phyloP scores from a whole-genome alignment of 805 yeast genomes.

The Kodamaea neixiangensis region DNA sequence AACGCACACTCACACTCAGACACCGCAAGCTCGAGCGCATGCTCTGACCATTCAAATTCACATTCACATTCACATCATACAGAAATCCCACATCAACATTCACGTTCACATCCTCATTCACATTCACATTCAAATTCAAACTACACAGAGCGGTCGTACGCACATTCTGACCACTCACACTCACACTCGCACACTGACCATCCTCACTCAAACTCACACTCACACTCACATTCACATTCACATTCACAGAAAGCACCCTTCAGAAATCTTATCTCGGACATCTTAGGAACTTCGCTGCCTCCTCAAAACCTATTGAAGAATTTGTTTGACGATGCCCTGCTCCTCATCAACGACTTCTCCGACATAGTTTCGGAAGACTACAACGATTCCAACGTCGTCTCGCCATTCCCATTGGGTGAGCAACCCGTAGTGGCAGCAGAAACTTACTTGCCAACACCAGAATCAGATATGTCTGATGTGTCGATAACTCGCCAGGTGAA shows the following conservation, averaged over 20 bases:
- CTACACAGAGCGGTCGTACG: too few relatives aligned
- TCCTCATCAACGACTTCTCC: conserved; percentile 35
- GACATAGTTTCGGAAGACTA: not conserved
- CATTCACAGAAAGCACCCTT: conserved; percentile 9
- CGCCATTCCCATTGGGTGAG: not conserved
- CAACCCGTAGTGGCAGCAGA: not conserved
- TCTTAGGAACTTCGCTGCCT: conserved; percentile 4
- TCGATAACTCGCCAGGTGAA: not conserved
- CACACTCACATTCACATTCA: not conserved
- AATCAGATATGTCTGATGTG: not conserved
- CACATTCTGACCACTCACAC: not conserved
- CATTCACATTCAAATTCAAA: not conserved
- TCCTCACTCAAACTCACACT: not conserved
- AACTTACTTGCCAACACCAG: conserved; percentile 1
- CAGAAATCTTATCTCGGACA: conserved; percentile 16
- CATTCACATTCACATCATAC: not conserved
- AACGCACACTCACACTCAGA: not conserved
- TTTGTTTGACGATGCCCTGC: conserved; percentile 36
- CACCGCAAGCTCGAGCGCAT: not conserved
- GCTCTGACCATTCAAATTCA: not conserved
- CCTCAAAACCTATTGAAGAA: conserved; percentile 17
- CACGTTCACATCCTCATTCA: not conserved
- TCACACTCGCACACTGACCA: not conserved
- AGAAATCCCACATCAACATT: too few relatives aligned
- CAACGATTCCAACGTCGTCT: not conserved